Evolutionary conservation across 306 rosid species (phyloP).

Genomic region (Rubus idaeus): DNA sequence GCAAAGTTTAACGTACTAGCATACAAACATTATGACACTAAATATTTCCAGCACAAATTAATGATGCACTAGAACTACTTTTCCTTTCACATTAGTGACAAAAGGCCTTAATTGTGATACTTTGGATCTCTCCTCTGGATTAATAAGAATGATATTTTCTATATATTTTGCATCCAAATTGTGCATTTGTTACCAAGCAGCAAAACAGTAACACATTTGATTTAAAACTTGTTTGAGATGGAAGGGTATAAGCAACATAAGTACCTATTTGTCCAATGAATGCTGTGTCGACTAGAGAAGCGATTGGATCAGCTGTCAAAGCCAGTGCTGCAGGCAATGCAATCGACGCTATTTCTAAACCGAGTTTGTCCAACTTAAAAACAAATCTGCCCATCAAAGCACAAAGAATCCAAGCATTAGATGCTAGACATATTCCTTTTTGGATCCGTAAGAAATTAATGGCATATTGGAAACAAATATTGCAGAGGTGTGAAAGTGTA

Average conservation of each 20-base stretch:
- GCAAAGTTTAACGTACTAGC: neutral
- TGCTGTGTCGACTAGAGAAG: constrained; percentile 89
- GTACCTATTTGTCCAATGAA: constrained; percentile 91
- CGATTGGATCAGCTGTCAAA: constrained; percentile 90
- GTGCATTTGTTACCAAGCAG: neutral
- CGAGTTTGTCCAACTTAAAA: constrained; percentile 62
- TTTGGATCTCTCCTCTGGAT: neutral
- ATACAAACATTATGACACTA: neutral
- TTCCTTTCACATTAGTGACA: neutral
- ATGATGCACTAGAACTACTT: neutral
- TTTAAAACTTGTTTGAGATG: neutral
- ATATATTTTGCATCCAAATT: neutral
- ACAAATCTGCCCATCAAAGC: constrained; percentile 30
- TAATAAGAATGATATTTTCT: neutral
- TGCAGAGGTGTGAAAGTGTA: neutral
- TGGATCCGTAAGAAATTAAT: neutral
- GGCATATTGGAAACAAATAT: neutral
- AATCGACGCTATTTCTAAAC: constrained; percentile 69
- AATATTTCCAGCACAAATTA: neutral
- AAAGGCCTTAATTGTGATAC: neutral
- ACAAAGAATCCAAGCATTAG: neutral
- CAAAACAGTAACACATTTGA: neutral
- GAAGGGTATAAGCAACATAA: neutral
- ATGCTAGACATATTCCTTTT: neutral
- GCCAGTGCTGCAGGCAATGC: constrained; percentile 94